These are phyloP conservation scores for Luffa acutangula DNA, from an alignment of 306 rosid species.

Conservation along the genomic window DNA sequence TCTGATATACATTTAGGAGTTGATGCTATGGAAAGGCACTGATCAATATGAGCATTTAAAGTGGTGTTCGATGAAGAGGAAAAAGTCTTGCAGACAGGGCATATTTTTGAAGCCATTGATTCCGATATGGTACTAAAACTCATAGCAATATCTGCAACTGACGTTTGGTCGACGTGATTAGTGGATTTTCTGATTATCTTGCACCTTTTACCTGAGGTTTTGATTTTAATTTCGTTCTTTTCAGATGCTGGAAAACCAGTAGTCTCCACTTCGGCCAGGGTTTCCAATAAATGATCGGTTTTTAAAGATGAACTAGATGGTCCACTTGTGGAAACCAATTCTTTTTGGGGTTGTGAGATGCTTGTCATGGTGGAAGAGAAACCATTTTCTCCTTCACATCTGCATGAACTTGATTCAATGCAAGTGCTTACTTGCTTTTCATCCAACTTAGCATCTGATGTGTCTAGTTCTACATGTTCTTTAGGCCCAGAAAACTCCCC, in stretches of 20 bases:
- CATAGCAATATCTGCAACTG: slow-evolving; percentile 31
- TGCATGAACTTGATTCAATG: slow-evolving; percentile 20
- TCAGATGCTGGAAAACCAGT: slow-evolving; percentile 6
- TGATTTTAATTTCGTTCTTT: slow-evolving; percentile 20
- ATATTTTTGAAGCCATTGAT: slow-evolving; percentile 40
- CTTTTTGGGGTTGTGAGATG: slow-evolving; percentile 30
- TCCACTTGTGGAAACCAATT: slow-evolving; percentile 25
- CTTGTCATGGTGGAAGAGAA: slow-evolving; percentile 32
- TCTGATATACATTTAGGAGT: slow-evolving; percentile 32
- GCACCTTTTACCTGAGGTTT: slow-evolving; percentile 35
- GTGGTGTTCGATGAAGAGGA: slow-evolving; percentile 54
- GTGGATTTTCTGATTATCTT: slow-evolving; percentile 27
- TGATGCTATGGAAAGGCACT: slow-evolving; percentile 47
- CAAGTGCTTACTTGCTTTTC: slow-evolving; percentile 21
- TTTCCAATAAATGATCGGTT: slow-evolving; percentile 22
- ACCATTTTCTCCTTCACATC: slow-evolving; percentile 38
- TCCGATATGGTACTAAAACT: slow-evolving; percentile 26
- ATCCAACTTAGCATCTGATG: slow-evolving; percentile 12
- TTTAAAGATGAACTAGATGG: slow-evolving; percentile 19
- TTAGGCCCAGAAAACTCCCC: slow-evolving; percentile 20
- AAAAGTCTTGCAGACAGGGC: slow-evolving; percentile 60
- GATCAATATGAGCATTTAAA: slow-evolving; percentile 57
- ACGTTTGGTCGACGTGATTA: slow-evolving; percentile 23
- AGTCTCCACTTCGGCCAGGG: slow-evolving; percentile 22
- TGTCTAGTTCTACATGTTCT: slow-evolving; percentile 15